Conservation (phyloP, 768 basidiomycete species). For the Hydnomerulius pinastri region DNA sequence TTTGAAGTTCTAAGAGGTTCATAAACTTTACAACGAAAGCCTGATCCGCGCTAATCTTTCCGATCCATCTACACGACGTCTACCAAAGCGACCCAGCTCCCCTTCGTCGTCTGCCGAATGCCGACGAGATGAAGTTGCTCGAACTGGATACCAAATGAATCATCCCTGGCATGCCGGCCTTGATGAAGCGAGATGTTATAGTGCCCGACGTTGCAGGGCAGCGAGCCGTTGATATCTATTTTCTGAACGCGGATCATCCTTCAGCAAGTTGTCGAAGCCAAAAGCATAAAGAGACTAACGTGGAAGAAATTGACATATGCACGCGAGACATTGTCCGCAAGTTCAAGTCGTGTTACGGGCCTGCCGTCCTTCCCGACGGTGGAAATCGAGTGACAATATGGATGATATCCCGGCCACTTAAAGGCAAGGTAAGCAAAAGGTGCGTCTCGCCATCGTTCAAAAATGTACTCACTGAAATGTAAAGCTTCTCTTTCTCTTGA, state of each 20-base stretch:
- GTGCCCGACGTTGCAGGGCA: background rate
- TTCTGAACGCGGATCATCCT: background rate
- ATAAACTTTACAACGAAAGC: too few relatives aligned
- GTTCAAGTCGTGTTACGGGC: slow-evolving; percentile 1
- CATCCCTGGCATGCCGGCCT: background rate
- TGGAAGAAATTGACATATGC: background rate
- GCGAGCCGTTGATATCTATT: background rate
- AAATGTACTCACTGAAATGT: background rate
- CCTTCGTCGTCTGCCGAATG: background rate
- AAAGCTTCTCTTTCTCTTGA: background rate
- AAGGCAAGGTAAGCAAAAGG: background rate
- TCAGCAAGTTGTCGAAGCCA: background rate
- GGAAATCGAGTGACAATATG: background rate
- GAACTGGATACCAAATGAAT: slow-evolving; percentile 8
- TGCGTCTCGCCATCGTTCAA: background rate
- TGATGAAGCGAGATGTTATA: slow-evolving; percentile 16
- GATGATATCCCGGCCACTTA: slow-evolving; percentile 13
- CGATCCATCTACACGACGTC: slow-evolving; percentile 6
- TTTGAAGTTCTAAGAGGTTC: too few relatives aligned
- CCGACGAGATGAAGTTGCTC: slow-evolving; percentile 9
- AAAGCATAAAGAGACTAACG: background rate
- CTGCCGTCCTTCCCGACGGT: background rate
- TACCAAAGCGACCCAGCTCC: slow-evolving; percentile 12
- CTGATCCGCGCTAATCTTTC: background rate
- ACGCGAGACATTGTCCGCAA: background rate